These are phyloP conservation scores for Bipolaris zeicola DNA, from an alignment of 2,329 filamentous ascomycete genomes.

Conservation along the genomic window DNA sequence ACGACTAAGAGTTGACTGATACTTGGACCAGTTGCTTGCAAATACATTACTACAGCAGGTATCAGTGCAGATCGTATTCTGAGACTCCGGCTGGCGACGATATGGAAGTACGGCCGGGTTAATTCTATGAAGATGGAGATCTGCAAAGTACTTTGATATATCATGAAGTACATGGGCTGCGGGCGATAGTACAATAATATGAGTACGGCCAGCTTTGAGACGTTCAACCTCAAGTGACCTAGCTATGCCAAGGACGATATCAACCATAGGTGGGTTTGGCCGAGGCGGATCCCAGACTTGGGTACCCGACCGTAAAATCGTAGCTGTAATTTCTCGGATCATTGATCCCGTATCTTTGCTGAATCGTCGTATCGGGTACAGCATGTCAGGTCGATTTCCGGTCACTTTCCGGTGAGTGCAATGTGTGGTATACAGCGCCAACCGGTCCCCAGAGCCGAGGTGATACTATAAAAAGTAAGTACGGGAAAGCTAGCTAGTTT, in stretches of 20 bases:
- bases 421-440: constrained; percentile 41
- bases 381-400: constrained; percentile 33
- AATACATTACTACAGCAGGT: constrained; percentile 35
- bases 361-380: constrained; percentile 27
- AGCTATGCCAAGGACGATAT: constrained; percentile 33
- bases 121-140: constrained; percentile 35
- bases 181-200: constrained; percentile 37
- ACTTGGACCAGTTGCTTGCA: constrained; percentile 32
- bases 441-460: constrained; percentile 28
- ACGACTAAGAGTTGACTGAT: constrained; percentile 27
- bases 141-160: constrained; percentile 28
- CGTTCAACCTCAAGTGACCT: constrained; percentile 25
- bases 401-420: constrained; percentile 36
- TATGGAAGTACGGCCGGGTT: constrained; percentile 36
- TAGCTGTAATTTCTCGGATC: constrained; percentile 24
- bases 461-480: constrained; percentile 18
- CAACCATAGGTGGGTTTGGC: constrained; percentile 37
- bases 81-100: constrained; percentile 14
- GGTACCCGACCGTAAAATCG: constrained; percentile 26
- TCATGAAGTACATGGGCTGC: constrained; percentile 27
- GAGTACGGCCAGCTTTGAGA: constrained; percentile 26
- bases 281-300: constrained; percentile 36
- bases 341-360: constrained; percentile 20
- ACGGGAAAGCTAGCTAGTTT: background rate
- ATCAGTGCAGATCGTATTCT: constrained; percentile 22